A percentile compares a stretch with the other conserved stretches of the same genome.
These are phyloP conservation scores for Aeschynomene evenia DNA, from an alignment of 306 rosid genomes.

Conservation along the genomic window DNA sequence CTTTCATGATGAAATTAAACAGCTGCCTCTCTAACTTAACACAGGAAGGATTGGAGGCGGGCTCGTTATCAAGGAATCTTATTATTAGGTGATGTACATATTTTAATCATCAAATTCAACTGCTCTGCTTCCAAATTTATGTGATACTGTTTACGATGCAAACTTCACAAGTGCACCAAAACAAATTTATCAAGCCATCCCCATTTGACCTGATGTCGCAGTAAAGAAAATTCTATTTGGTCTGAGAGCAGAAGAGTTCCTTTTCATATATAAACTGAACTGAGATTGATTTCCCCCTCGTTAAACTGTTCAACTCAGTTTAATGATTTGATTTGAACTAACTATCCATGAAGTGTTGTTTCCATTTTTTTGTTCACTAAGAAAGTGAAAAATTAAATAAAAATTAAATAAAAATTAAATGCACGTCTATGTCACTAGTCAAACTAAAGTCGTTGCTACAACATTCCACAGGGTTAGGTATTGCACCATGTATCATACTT, in stretches of 20 bases:
- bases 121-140: neutral
- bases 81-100: slow-evolving; percentile 20
- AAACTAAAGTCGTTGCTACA: neutral
- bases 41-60: neutral
- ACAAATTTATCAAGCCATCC: neutral
- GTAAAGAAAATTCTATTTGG: neutral
- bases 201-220: neutral
- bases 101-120: neutral
- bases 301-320: too few relatives aligned
- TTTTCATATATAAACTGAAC: neutral
- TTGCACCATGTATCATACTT: slow-evolving; percentile 22
- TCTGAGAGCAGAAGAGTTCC: neutral
- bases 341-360: too few relatives aligned
- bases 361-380: neutral
- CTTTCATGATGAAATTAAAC: neutral
- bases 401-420: neutral
- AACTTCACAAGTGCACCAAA: neutral
- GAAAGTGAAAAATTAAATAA: too few relatives aligned
- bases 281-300: neutral
- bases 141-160: neutral
- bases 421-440: neutral
- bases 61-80: neutral
- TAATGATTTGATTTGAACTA: too few relatives aligned
- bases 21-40: neutral
- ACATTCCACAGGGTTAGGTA: slow-evolving; percentile 12